These are phyloP conservation scores for Carex arenaria DNA, from an alignment of 202 grass and related monocot species.

Conservation along the genomic window DNA sequence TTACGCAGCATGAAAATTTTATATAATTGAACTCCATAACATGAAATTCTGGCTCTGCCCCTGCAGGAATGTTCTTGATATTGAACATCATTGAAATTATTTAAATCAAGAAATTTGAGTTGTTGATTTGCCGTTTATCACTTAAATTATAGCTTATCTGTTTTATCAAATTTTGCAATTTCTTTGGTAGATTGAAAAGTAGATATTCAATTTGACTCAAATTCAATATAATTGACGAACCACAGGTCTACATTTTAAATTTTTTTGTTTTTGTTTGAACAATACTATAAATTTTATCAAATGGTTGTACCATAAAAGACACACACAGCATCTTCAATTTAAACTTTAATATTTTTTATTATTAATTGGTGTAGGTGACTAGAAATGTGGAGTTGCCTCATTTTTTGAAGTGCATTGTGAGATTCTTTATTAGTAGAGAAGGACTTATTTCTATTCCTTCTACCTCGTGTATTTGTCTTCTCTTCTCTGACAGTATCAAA, in stretches of 20 bases:
- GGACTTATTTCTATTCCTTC: conserved; percentile 65
- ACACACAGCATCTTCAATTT: not conserved
- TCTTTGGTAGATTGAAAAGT: not conserved
- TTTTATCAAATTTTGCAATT: not conserved
- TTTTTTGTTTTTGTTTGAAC: not conserved
- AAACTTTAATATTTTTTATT: not conserved
- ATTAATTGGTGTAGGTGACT: conserved; percentile 38
- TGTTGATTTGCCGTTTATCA: not conserved
- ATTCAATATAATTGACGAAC: not conserved
- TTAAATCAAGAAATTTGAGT: not conserved
- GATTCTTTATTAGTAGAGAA: conserved; percentile 46
- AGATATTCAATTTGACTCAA: not conserved
- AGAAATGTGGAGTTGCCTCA: conserved; percentile 22
- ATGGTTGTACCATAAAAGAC: too few relatives aligned
- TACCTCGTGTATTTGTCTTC: conserved; percentile 42
- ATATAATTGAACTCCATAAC: too few relatives aligned
- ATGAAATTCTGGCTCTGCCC: too few relatives aligned
- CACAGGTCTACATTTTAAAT: not conserved
- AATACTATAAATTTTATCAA: not conserved
- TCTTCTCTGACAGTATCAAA: conserved; percentile 10
- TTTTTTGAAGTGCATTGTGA: conserved; percentile 48
- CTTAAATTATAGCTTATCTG: not conserved
- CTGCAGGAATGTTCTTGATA: not conserved
- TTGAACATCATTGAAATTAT: not conserved
- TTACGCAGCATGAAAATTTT: too few relatives aligned